Base-by-base conservation (phyloP, 73 alveolate genomes). In the Paramecium octaurelia region DNA sequence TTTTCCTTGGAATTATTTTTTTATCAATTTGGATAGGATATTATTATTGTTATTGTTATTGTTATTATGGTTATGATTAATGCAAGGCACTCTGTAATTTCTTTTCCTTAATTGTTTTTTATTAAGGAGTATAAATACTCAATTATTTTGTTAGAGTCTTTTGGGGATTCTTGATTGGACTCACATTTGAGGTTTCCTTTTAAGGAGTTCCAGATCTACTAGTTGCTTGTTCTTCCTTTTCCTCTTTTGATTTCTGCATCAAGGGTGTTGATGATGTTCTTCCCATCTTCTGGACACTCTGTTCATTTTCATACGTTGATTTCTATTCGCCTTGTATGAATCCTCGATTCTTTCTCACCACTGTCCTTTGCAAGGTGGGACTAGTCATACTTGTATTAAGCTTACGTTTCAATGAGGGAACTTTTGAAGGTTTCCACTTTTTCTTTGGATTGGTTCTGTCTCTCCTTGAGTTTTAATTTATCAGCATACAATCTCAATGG, bases 231-330 rank as follows among this genome's bases (percentile, higher is more conserved):
- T 71, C 86, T 34, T 29, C 86, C 5, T 76, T 76, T n/a, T 38
- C 89, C 43, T 76, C 89, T 42, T 76, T 76, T 34, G 89, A 34
- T 14, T 76, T 76, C 43, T 76, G 23, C 70, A 76, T 76, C 5
- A 76, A 76, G 9, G 89, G 89, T 3, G 89, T 76, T 10, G 89
- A 76, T 18, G 89, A 35, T 1, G 89, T 76, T 40, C 89, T 36
- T 21, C 89, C 89, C 64, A 76, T 34, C 46, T 76, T 24, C 4
- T 40, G 46, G 4, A 76, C 6, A 71, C 77, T 59, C 23, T 21
- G 16, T 23, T 70, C 86, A 31, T 70, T 31, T 29, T 76, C 89
- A 34, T 8, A 38, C 1, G 31, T 18, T 76, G 64, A 43, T 11
- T 70, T 34, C 8, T 27, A 21, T 38, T 76, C 64, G 18, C 36